Base-by-base conservation (phyloP, 1,284 basidiomycete genomes). In the Leccinum solheimii region DNA sequence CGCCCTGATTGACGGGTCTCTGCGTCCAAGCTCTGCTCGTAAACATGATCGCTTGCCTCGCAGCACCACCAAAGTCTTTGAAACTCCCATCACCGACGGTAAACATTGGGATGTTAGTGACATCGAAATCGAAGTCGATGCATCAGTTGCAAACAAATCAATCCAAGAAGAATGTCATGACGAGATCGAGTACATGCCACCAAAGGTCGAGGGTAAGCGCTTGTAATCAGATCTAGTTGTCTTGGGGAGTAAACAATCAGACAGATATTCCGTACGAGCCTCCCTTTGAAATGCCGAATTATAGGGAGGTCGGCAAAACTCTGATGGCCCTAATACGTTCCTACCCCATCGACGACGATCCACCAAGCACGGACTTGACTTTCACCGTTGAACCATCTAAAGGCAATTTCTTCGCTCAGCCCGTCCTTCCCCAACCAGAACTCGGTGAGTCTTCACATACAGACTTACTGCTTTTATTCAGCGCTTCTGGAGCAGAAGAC, bases 141-240 rank as follows among this genome's bases (percentile, higher is more conserved):
- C 70, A 3, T 68, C 75, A 36, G 64, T 70, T 7, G 70, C 70
- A 23, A 78, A 76, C 54, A 76, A 81, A 57, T 66, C 69, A 1
- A 70, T 75, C 2, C 78, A 80, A 62, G 77, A 68, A 27, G 75
- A 74, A 51, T 85, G 85, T 62, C 78, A 80, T 58, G 87, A 87
- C 65, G 90, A 92, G 71, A 80, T 92, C 43, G 91, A 93, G 71
- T 92, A 91, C 69, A 87, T 88, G 83, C 81, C 90, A 32, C 90
- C 90, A 6, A 88, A 86, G 65, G 83, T 82, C 8, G 75, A 83
- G 19, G 82, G 90, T 90, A 66, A 64, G 84, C 75, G 5, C 27
- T 38, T 19, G 23, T 30, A 16, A 45, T 38, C 19, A 40, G 55
- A 11, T 38, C 14, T 2, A 36, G 3, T 4, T 45, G 60, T 45